Conservation (phyloP, 257 asterid genomes). For the Henckelia pumila region DNA sequence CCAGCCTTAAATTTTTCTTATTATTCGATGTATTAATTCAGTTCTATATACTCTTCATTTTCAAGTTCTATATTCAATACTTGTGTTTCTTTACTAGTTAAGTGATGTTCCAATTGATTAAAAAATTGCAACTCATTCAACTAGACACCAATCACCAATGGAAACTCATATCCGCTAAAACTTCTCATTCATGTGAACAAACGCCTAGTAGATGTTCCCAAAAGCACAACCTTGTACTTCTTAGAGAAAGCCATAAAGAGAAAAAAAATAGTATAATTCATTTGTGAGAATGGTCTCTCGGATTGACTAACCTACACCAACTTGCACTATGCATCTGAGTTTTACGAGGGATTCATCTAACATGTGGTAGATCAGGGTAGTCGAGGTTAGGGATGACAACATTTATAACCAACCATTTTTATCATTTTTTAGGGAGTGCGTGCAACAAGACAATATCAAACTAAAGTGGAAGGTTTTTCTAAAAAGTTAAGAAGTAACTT, state of each 20-base stretch:
- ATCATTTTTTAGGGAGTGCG: no score
- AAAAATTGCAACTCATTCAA: not conserved
- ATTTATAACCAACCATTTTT: not conserved
- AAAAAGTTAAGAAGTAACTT: no score
- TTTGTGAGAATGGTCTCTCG: not conserved
- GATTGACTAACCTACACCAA: not conserved
- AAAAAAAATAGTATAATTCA: not conserved
- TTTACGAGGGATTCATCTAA: not conserved
- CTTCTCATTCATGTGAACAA: not conserved
- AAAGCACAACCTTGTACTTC: not conserved
- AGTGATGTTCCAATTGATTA: not conserved
- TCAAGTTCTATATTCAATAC: no score
- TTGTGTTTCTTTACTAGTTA: not conserved
- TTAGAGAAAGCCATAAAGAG: not conserved
- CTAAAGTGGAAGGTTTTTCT: no score
- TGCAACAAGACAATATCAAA: no score
- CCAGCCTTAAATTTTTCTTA: no score
- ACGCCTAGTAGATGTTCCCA: not conserved
- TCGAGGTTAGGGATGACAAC: not conserved
- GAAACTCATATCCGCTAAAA: not conserved
- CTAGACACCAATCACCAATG: no score
- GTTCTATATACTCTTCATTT: no score
- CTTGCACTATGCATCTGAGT: not conserved
- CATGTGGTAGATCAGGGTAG: not conserved
- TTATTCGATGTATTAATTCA: no score